Percentiles rank a stretch among this genome's conserved stretches.
These are phyloP conservation scores for Fusarium sp. DNA, from an alignment of 2,329 filamentous ascomycete genomes.

Conservation along the genomic window DNA sequence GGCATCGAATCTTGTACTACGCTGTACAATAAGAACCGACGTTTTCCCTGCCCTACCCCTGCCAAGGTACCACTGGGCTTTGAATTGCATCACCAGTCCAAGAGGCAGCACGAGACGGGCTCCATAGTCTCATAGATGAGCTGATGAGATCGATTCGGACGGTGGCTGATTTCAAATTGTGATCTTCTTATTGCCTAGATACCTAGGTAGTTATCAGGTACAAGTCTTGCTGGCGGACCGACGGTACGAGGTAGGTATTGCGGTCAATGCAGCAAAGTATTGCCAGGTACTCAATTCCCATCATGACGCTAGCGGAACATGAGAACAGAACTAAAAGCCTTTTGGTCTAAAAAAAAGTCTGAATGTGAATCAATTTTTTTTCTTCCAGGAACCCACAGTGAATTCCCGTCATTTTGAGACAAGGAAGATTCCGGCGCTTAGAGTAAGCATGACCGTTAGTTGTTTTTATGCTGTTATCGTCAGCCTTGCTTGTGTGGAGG, in stretches of 20 bases:
- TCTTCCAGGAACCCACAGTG: conserved; percentile 23
- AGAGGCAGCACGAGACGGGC: no score
- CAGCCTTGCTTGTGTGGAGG: conserved; percentile 13
- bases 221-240: neutral
- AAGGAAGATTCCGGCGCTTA: conserved; percentile 7
- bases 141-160: conserved; percentile 10
- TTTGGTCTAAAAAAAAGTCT: conserved; percentile 33
- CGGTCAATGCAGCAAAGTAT: conserved; percentile 8
- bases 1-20: conserved; percentile 4
- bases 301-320: conserved; percentile 17
- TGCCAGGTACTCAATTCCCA: conserved; percentile 20
- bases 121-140: no score
- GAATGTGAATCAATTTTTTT: conserved; percentile 30
- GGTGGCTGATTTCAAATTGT: conserved; percentile 22
- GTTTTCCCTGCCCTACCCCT: conserved; percentile 34
- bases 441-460: conserved; percentile 14
- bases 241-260: conserved; percentile 7
- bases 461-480: conserved; percentile 6
- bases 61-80: conserved; percentile 32
- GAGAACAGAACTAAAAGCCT: conserved; percentile 13
- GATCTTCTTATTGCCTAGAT: conserved; percentile 12
- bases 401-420: conserved; percentile 6
- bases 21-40: conserved; percentile 1
- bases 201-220: no score
- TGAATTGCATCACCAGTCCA: conserved; percentile 33